Evolutionary conservation across 1,139 yeast genomes (phyloP).

Genomic region (Hanseniaspora sp.): DNA sequence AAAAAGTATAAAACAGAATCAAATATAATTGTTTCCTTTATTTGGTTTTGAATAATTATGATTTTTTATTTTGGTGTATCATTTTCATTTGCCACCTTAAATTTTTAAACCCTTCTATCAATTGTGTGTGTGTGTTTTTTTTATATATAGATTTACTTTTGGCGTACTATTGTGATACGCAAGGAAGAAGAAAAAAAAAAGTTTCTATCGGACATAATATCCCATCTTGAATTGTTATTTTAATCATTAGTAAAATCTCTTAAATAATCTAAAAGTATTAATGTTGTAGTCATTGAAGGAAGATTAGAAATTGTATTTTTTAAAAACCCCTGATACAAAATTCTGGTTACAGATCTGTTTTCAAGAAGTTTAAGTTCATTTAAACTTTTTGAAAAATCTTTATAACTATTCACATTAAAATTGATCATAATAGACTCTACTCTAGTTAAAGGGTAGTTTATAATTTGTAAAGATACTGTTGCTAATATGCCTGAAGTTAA

Average conservation of each 20-base stretch:
- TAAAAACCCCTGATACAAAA: constrained; percentile 69
- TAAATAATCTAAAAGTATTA: constrained; percentile 74
- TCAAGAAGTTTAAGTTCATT: not conserved
- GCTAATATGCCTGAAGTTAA: constrained; percentile 86
- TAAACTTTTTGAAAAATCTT: not conserved
- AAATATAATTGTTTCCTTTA: no score
- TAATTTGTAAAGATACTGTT: constrained; percentile 59
- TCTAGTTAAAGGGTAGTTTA: constrained; percentile 75
- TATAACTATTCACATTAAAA: not conserved
- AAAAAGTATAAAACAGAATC: no score
- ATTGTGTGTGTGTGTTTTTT: no score
- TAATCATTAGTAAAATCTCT: constrained; percentile 32
- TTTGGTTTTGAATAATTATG: no score
- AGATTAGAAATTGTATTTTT: constrained; percentile 63
- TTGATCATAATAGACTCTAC: constrained; percentile 36
- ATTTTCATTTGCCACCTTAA: no score
- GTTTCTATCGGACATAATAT: not conserved
- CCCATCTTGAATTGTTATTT: not conserved
- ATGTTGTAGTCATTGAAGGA: constrained; percentile 80
- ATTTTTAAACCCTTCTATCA: no score
- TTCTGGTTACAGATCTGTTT: constrained; percentile 19
- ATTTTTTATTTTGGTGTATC: no score
- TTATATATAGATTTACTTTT: not conserved
- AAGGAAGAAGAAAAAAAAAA: not conserved
- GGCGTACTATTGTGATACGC: no score